These are phyloP conservation scores for Mycena pura DNA, from an alignment of 768 basidiomycete species.

Conservation along the genomic window DNA sequence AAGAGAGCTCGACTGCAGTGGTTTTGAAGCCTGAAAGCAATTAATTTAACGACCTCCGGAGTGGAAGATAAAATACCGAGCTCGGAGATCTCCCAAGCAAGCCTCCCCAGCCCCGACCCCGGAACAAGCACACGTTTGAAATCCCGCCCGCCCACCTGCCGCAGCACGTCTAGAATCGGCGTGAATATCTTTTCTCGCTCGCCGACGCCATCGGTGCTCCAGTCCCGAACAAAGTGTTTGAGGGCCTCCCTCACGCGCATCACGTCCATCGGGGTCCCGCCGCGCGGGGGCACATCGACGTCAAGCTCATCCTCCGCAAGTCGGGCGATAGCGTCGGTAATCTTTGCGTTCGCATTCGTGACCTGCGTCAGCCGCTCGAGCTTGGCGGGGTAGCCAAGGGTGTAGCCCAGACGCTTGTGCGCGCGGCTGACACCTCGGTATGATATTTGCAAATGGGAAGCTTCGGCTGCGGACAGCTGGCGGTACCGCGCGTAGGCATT, in stretches of 20 bases:
- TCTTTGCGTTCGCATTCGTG: conserved; percentile 44
- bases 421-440: conserved; percentile 51
- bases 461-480: conserved; percentile 48
- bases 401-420: conserved; percentile 56
- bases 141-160: conserved; percentile 37
- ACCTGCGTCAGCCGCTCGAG: conserved; percentile 51
- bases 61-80: conserved; percentile 46
- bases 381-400: conserved; percentile 62
- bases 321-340: conserved; percentile 49
- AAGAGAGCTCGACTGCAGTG: conserved; percentile 68
- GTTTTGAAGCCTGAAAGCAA: conserved; percentile 53
- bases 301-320: conserved; percentile 41
- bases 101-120: conserved; percentile 66
- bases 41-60: not conserved
- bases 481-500: conserved; percentile 52
- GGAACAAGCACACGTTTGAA: conserved; percentile 61
- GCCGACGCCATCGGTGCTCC: conserved; percentile 61
- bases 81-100: conserved; percentile 73
- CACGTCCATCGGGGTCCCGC: conserved; percentile 41
- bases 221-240: conserved; percentile 76
- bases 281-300: conserved; percentile 33
- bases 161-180: conserved; percentile 61
- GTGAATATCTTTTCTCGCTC: conserved; percentile 64
- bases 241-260: conserved; percentile 62
- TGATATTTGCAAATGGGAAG: conserved; percentile 47